Evolutionary conservation across 2,329 filamentous ascomycete genomes (phyloP), one percentile per base, ranked within the genome.

Genomic region (Penicillium rolfsii): DNA sequence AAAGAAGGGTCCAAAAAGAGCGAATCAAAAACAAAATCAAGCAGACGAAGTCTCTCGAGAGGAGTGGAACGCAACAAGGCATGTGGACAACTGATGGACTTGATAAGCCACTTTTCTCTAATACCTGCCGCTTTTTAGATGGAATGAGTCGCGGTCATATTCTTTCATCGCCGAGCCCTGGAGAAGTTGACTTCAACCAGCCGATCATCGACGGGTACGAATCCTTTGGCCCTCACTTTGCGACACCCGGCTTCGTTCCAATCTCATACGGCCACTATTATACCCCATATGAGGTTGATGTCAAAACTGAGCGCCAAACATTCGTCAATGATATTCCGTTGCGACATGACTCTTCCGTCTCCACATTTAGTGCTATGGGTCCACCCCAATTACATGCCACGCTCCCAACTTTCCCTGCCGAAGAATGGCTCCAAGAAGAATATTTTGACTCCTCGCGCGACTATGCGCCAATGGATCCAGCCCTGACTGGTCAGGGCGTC

Each of bases 1-100:
- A 90, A 73, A 85, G 95, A 69, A 87, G 89, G 70, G 82, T 88
- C 59, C 92, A 97, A 77, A 99, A 98, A 81, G 95, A 98, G 75
- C 82, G 89, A 69, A 96, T 99, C 84, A 99, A 99, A 85, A 89
- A 90, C 79, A 91, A 94, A 78, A 98, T 99, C 83, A 97, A 97
- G 87, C 87, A 89, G 75, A 98, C 95, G 75, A 98, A 98, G 85
- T 84, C 96, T 68, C 88, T 89, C 28, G 94, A 97, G 80, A 97
- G 97, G 86, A 83, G 86, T 55, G 84, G 87, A 55, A 79, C 84
- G 55, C 74, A 76, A 33, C 71, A 78, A 66, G 77, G 80, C 69
- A 70, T n/a, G 49, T 50, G 9, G 28, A 52, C 14, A 5, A 9
- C 24, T 38, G 33, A 38, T 35, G n/a, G 1, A 22, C 5, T 11